These are phyloP conservation scores for Aschersonia sp. DNA, from an alignment of 2,329 filamentous ascomycete species.

Conservation along the genomic window DNA sequence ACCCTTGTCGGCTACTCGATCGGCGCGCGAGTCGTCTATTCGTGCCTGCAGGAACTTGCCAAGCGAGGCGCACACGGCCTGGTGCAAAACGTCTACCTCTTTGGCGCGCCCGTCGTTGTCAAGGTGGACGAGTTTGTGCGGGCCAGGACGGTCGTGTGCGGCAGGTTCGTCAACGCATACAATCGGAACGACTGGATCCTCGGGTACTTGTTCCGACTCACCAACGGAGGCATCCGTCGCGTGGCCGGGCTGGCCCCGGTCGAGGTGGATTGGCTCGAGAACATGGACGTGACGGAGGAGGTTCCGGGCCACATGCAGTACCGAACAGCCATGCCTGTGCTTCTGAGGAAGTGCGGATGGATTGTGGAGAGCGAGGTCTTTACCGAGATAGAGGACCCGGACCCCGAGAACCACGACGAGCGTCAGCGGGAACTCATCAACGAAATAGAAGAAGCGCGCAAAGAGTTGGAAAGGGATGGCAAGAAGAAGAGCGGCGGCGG, in stretches of 20 bases:
- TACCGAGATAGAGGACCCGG: conserved; percentile 89
- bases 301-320: conserved; percentile 96
- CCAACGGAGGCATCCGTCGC: conserved; percentile 77
- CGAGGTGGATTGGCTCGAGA: conserved; percentile 72
- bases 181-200: conserved; percentile 95
- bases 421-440: conserved; percentile 87
- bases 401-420: conserved; percentile 81
- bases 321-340: conserved; percentile 74
- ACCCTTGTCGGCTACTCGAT: conserved; percentile 92
- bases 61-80: conserved; percentile 73
- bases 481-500: conserved; percentile 38
- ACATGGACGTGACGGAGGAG: conserved; percentile 71
- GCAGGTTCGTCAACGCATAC: conserved; percentile 91
- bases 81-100: conserved; percentile 89
- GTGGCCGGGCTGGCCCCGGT: conserved; percentile 73
- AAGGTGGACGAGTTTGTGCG: conserved; percentile 81
- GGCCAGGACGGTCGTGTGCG: conserved; percentile 69
- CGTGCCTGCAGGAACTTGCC: conserved; percentile 75
- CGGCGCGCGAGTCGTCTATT: conserved; percentile 82
- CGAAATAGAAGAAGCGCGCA: conserved; percentile 89
- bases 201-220: conserved; percentile 88
- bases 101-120: conserved; percentile 81
- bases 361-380: conserved; percentile 87
- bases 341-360: conserved; percentile 83
- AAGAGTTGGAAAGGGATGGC: conserved; percentile 67